These are phyloP conservation scores for Delphinella strobiligena DNA, from an alignment of 2,329 filamentous ascomycete genomes.

Conservation along the genomic window DNA sequence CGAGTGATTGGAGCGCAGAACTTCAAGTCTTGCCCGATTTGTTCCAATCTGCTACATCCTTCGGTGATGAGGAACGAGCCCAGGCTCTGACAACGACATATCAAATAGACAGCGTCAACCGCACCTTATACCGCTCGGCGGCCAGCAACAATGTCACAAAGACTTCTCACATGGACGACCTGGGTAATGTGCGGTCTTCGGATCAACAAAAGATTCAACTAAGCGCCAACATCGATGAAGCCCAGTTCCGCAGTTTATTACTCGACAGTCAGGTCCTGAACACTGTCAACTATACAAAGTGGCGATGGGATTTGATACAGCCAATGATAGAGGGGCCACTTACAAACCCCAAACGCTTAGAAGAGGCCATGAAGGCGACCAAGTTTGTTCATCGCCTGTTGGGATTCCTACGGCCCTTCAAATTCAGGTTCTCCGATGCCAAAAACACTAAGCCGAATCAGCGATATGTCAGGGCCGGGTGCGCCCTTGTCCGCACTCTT, in stretches of 20 bases:
- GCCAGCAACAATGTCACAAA: constrained; percentile 4
- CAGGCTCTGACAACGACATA: constrained; percentile 85
- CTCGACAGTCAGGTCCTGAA: constrained; percentile 76
- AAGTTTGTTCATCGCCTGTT: constrained; percentile 94
- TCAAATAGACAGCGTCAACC: constrained; percentile 94
- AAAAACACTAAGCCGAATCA: constrained; percentile 87
- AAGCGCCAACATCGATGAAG: constrained; percentile 50
- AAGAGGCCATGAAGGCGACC: constrained; percentile 86
- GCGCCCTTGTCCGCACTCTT: constrained; percentile 74
- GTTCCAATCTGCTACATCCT: constrained; percentile 63
- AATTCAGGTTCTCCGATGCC: constrained; percentile 84
- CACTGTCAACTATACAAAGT: constrained; percentile 84
- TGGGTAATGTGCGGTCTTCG: constrained; percentile 21
- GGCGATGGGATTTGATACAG: constrained; percentile 92
- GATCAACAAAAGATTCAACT: constrained; percentile 41
- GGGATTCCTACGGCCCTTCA: constrained; percentile 94
- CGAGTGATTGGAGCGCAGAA: constrained; percentile 67
- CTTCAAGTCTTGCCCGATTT: constrained; percentile 82
- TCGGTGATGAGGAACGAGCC: constrained; percentile 60
- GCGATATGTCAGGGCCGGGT: constrained; percentile 83
- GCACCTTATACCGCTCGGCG: constrained; percentile 69
- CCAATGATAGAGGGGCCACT: constrained; percentile 87
- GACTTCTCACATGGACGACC: constrained; percentile 3
- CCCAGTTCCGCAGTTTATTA: constrained; percentile 49
- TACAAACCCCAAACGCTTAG: constrained; percentile 78